These are phyloP conservation scores for Geotrichum cucujoidarum DNA, from an alignment of 1,139 yeast species.

Conservation along the genomic window DNA sequence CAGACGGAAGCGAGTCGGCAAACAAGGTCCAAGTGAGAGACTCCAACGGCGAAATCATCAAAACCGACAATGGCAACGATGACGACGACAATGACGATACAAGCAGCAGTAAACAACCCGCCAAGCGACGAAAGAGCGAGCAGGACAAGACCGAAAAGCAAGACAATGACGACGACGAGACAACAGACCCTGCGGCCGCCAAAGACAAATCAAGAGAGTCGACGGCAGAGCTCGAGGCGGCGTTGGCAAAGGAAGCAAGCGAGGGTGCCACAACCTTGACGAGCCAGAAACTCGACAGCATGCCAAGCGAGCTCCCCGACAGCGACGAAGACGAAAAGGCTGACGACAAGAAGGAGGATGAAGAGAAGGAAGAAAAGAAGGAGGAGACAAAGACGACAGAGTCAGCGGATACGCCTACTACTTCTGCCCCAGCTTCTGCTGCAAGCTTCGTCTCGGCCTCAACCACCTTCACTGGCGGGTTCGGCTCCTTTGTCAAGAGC, in stretches of 20 bases:
- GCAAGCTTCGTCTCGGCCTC: slow-evolving; percentile 7
- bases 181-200: not conserved
- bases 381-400: slow-evolving; percentile 7
- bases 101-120: too few species aligned
- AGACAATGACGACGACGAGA: not conserved
- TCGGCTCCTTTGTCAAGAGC: slow-evolving; percentile 20
- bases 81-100: not conserved
- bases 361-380: not conserved
- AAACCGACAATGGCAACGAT: slow-evolving; percentile 1
- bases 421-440: slow-evolving; percentile 7
- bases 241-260: not conserved
- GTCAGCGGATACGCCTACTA: not conserved
- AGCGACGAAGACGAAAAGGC: slow-evolving; percentile 14
- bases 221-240: slow-evolving; percentile 11
- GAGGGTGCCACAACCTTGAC: not conserved
- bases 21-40: not conserved
- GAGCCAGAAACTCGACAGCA: slow-evolving; percentile 2
- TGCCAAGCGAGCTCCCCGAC: slow-evolving; percentile 14
- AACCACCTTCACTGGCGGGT: slow-evolving; percentile 19
- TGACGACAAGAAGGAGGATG: slow-evolving; percentile 2
- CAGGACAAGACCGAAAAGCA: not conserved
- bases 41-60: not conserved
- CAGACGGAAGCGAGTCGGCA: not conserved
- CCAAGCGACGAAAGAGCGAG: slow-evolving; percentile 10
- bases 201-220: not conserved